These are phyloP conservation scores for Kwoniella europaea DNA, from an alignment of 768 basidiomycete species.

Conservation along the genomic window DNA sequence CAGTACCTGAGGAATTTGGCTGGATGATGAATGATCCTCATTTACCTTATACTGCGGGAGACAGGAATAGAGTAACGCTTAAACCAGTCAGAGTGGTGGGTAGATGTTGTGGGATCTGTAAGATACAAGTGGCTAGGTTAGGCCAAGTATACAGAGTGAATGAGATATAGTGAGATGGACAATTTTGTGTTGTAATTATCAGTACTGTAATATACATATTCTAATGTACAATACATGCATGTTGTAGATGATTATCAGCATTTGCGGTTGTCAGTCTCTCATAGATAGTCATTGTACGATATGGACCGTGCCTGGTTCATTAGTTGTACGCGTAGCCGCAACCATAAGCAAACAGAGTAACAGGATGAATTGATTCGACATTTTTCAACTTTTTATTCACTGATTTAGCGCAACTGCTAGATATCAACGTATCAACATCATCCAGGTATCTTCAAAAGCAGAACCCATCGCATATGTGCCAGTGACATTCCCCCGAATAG, in stretches of 20 bases:
- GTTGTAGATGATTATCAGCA: too few species aligned
- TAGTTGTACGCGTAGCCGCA: slow-evolving; percentile 10
- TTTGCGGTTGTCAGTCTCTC: too few species aligned
- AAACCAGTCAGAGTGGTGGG: not conserved
- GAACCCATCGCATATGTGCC: slow-evolving; percentile 2
- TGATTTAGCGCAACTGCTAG: too few species aligned
- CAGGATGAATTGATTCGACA: too few species aligned
- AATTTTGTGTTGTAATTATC: too few species aligned
- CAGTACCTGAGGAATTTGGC: not conserved
- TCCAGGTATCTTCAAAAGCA: too few species aligned
- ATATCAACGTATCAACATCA: not conserved
- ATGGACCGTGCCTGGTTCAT: not conserved
- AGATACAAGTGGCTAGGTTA: not conserved
- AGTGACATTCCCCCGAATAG: not conserved
- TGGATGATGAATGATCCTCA: not conserved
- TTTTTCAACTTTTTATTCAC: too few species aligned
- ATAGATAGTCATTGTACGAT: not conserved
- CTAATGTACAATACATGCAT: too few species aligned
- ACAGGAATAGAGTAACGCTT: not conserved
- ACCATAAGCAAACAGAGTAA: too few species aligned
- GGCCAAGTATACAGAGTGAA: too few species aligned
- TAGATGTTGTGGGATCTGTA: not conserved
- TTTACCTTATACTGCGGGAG: not conserved
- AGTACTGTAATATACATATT: too few species aligned
- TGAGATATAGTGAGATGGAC: too few species aligned